Base-by-base conservation (phyloP, 352 stramenopile species). In the Blastocystis sp. region DNA sequence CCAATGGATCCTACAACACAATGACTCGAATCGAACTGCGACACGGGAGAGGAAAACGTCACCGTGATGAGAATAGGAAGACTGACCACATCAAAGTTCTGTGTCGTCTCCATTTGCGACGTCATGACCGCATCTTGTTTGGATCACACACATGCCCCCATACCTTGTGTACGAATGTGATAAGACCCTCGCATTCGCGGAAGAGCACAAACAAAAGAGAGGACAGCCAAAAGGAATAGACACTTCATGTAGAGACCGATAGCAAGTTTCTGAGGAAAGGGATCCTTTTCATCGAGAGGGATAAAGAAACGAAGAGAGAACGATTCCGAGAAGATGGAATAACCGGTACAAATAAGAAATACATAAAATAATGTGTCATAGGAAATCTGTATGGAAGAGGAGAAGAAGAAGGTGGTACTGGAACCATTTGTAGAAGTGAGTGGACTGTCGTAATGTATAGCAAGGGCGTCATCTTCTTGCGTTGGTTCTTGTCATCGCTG, bases 41-140 rank as follows among this genome's bases (percentile, higher is more conserved):
- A n/a, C 11, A 51, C 29, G 9, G 29, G 21, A 18, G 46, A 21
- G 11, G 69, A 81, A 29, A 81, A 81, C 9, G 18, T n/a, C 18
- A 65, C 53, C 9, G 14, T 24, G 34, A 81, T 24, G 3, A 24
- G 14, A n/a, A 81, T 40, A 63, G 69, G 69, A 64, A 63, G 53
- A 32, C 63, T 51, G 18, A 64, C 14, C 3, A 81, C 69, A 24
- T 81, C 69, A 46, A 63, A 81, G 38, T 81, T 51, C 24, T 81
- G 38, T 24, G 61, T 64, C 14, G 69, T 63, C 16, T n/a, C 14
- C 69, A 81, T 48, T 24, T 11, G 8, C 24, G 69, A 40, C 36
- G 69, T 81, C 46, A 81, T 40, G n/a, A n/a, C 4, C 36, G 42
- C 29, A 75, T 75, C 63, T 75, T 63, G 46, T 63, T 16, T 18